Conservation (phyloP, 1,284 basidiomycete genomes). For the Gomphus bonarii region DNA sequence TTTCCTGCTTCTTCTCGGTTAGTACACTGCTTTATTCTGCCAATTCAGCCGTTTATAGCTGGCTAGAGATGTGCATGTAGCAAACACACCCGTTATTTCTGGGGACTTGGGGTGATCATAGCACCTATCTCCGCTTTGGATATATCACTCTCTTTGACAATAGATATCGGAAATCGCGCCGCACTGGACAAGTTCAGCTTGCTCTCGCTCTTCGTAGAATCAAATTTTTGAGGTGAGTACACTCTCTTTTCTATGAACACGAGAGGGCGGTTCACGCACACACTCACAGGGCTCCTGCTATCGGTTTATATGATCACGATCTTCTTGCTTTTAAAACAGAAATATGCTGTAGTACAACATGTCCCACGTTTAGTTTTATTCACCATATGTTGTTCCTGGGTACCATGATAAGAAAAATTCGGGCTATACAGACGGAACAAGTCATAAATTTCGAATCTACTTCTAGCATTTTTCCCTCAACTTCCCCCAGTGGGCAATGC, state of each 20-base stretch:
- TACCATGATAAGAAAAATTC: neutral
- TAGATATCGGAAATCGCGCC: no score
- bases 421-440: neutral
- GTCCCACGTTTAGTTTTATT: constrained; percentile 1
- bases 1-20: no score
- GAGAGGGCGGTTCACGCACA: no score
- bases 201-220: constrained; percentile 8
- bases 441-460: neutral
- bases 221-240: constrained; percentile 5
- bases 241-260: neutral
- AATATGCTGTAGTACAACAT: neutral
- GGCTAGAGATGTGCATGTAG: no score
- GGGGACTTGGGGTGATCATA: no score
- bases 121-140: no score
- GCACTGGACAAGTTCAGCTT: constrained; percentile 7
- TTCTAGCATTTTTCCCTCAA: constrained; percentile 4
- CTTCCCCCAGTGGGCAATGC: neutral
- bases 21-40: no score
- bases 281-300: constrained; percentile 1
- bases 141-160: no score
- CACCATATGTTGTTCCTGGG: constrained; percentile 3
- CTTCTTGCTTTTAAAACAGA: constrained; percentile 7
- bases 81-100: no score
- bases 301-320: constrained; percentile 4
- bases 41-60: no score